Evolutionary conservation across 805 yeast genomes (phyloP), one percentile per base, ranked within the genome.

Genomic region (Cyberlindnera lachancei): DNA sequence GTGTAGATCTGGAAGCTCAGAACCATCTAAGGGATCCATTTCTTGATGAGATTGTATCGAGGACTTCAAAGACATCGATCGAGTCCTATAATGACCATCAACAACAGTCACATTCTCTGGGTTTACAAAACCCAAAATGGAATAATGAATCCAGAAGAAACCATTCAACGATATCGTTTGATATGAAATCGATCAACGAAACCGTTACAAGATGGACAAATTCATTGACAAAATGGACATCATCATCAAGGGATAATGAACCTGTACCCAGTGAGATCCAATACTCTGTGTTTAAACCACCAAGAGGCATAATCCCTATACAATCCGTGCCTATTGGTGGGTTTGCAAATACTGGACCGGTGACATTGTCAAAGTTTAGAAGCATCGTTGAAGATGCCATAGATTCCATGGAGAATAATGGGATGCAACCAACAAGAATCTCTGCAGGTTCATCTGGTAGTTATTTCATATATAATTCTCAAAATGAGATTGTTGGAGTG

Each of bases 401-500:
- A 2, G 51, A 49, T 7, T 72, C 76, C 3, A 69, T 77, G n/a
- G 68, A 63, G 22, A 53, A 49, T n/a, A n/a, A n/a, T 10, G 65
- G 61, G 6, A 53, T 69, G 5, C 55, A 55, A 17, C 83, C 86
- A 0, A 46, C 52, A 30, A 53, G 81, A 32, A 79, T 80, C 6
- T 46, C 73, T 17, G 67, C 73, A 14, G 88, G 88, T 0, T 75
- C 84, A 2, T 74, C 83, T 0, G 88, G 88, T 1, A 72, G 80
- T 33, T 79, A 79, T 48, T 80, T 79, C 48, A 60, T 79, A 2
- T 64, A 58, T 37, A 57, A 60, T 29, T 38, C 58, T 2, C 20
- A 39, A 1, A 52, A 56, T 21, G 44, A 55, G 25, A 64, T 64
- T 10, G 66, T 66, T 12, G 87, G 79, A 0, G 75, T 80, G 3